These are phyloP conservation scores for Metschnikowia drakensbergensis DNA, from an alignment of 805 yeast genomes.

Conservation along the genomic window DNA sequence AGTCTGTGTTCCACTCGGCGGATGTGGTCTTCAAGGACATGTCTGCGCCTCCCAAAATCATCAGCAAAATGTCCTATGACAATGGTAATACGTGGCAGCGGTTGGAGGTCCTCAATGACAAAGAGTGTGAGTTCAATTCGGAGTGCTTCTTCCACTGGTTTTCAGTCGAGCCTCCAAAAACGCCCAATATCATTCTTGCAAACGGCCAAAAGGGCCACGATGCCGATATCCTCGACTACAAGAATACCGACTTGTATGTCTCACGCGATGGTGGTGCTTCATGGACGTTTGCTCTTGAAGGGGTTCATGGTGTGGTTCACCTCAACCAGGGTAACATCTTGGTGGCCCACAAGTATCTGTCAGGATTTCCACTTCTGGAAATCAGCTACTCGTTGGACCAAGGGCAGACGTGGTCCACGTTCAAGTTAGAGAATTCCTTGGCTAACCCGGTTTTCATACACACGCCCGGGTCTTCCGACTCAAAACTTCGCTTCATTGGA, in stretches of 20 bases:
- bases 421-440: constrained; percentile 53
- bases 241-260: constrained; percentile 46
- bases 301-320: constrained; percentile 52
- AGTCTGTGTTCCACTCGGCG: constrained; percentile 61
- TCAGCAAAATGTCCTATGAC: constrained; percentile 41
- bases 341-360: constrained; percentile 18
- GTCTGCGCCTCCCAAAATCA: constrained; percentile 3
- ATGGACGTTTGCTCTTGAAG: constrained; percentile 57
- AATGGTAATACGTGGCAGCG: constrained; percentile 53
- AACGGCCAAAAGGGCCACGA: constrained; percentile 31
- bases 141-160: constrained; percentile 47
- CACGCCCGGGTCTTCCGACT: constrained; percentile 37
- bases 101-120: constrained; percentile 45
- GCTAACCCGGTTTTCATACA: constrained; percentile 48
- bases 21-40: constrained; percentile 18
- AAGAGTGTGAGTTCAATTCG: constrained; percentile 38
- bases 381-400: constrained; percentile 62
- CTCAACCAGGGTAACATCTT: constrained; percentile 80
- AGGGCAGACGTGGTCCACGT: constrained; percentile 61
- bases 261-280: constrained; percentile 77
- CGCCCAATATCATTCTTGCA: constrained; percentile 46
- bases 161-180: constrained; percentile 20
- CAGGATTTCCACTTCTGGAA: neutral
- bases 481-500: constrained; percentile 53
- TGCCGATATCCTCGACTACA: constrained; percentile 15